Conservation (phyloP, 306 rosid genomes). For the Hylodesmum podocarpum region DNA sequence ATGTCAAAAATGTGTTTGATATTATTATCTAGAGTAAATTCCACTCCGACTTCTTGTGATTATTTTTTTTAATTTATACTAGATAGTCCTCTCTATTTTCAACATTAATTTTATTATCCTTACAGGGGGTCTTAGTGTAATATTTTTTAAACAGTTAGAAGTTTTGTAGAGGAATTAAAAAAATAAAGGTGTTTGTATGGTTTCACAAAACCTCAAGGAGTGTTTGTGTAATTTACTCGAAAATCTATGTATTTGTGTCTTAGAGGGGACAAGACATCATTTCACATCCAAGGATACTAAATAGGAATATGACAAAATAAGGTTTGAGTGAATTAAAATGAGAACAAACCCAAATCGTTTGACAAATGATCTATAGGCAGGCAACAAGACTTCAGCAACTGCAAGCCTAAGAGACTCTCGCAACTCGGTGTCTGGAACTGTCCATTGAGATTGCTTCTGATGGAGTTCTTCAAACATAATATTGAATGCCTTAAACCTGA, state of each 20-base stretch:
- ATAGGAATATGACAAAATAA: constrained; percentile 8
- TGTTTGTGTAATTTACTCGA: no score
- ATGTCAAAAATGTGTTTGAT: neutral
- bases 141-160: no score
- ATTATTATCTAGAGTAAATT: no score
- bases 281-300: neutral
- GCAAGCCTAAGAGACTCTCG: constrained; percentile 96
- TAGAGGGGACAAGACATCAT: neutral
- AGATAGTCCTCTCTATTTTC: no score
- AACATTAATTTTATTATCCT: no score
- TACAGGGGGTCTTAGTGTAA: no score
- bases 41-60: no score
- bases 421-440: constrained; percentile 88
- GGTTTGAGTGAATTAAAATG: neutral
- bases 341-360: constrained; percentile 80
- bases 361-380: constrained; percentile 88
- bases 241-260: neutral
- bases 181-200: no score
- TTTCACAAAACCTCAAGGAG: no score
- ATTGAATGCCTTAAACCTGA: constrained; percentile 83
- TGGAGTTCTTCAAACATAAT: constrained; percentile 90
- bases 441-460: constrained; percentile 97
- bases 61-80: no score
- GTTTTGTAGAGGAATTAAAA: no score
- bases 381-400: constrained; percentile 89